These are phyloP conservation scores for Daldinia sp. DNA, from an alignment of 2,329 filamentous ascomycete genomes.

Conservation along the genomic window DNA sequence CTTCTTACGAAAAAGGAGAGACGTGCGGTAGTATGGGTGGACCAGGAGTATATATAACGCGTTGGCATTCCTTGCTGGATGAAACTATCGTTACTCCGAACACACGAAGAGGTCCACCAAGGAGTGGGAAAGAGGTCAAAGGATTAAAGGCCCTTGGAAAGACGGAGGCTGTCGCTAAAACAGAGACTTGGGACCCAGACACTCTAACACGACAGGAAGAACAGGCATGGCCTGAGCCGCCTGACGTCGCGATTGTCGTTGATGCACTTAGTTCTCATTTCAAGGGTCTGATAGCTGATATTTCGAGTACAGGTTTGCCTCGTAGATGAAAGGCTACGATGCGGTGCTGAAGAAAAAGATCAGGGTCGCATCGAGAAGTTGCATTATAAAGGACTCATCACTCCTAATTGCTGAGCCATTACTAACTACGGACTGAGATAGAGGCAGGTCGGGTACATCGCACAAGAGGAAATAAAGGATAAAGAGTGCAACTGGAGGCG, in stretches of 20 bases:
- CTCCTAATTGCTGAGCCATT: too few relatives aligned
- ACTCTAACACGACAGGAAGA: conserved; percentile 45
- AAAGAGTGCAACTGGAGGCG: too few relatives aligned
- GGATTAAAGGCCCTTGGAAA: conserved; percentile 54
- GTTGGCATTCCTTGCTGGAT: conserved; percentile 77
- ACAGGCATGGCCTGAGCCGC: conserved; percentile 46
- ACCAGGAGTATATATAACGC: conserved; percentile 75
- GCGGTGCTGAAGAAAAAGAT: neutral
- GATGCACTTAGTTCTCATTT: conserved; percentile 38
- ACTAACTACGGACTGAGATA: too few relatives aligned
- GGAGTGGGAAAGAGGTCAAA: conserved; percentile 63
- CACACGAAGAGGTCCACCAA: conserved; percentile 58
- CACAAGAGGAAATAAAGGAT: too few relatives aligned
- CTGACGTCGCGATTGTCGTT: conserved; percentile 50
- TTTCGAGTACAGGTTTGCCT: conserved; percentile 30
- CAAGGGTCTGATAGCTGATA: conserved; percentile 36
- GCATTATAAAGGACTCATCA: neutral
- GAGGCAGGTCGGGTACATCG: too few relatives aligned
- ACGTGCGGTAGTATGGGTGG: conserved; percentile 57
- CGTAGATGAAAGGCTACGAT: neutral
- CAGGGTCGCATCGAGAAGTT: neutral
- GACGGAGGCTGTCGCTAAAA: conserved; percentile 47
- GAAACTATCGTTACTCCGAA: conserved; percentile 73
- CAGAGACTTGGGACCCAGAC: conserved; percentile 38
- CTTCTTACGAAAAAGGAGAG: conserved; percentile 19